phyloP scores from a whole-genome alignment of 257 asterid species.

The Coffea eugenioides region DNA sequence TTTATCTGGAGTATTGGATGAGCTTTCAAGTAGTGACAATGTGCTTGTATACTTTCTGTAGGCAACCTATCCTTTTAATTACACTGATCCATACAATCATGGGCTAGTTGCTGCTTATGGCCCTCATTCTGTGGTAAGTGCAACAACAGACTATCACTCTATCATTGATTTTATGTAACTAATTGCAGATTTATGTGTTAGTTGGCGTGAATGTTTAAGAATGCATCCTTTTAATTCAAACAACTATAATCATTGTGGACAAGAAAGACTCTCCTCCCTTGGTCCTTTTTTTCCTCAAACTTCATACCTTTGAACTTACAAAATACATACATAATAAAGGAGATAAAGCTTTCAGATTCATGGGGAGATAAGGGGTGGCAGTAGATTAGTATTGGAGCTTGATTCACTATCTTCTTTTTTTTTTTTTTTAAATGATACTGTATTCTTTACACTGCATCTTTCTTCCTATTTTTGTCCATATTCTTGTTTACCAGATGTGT shows the following conservation, averaged over 20 bases:
- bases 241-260: neutral
- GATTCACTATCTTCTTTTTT: neutral
- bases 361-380: neutral
- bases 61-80: conserved; percentile 22
- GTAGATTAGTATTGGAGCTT: neutral
- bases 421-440: neutral
- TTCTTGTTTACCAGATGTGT: neutral
- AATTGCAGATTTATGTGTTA: neutral
- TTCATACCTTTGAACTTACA: neutral
- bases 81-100: conserved; percentile 19
- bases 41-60: neutral
- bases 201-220: neutral
- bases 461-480: neutral
- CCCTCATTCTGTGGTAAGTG: conserved; percentile 26
- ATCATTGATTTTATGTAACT: neutral
- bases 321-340: neutral
- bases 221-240: neutral
- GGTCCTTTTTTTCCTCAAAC: neutral
- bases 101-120: conserved; percentile 23
- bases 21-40: conserved; percentile 1
- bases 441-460: conserved; percentile 2
- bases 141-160: neutral
- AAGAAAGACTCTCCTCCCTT: neutral
- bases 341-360: neutral
- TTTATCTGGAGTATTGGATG: neutral